Conservation (phyloP, 441 rosid genomes). For the Populus hybrid region DNA sequence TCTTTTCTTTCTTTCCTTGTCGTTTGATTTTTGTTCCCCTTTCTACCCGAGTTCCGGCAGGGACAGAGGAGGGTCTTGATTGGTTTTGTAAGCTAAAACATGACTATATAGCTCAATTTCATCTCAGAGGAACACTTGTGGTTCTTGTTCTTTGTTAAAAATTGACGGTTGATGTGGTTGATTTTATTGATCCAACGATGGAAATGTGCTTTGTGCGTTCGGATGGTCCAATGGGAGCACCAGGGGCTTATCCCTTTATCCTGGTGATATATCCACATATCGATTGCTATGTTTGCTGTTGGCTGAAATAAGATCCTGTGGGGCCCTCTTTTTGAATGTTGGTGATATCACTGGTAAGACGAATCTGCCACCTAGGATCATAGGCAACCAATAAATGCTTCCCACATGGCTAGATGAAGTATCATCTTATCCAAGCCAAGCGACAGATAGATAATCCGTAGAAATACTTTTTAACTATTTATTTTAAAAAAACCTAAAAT, state of each 20-base stretch:
- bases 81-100: not conserved
- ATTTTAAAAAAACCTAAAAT: too few species aligned
- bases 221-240: conserved; percentile 29
- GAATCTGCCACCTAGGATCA: conserved; percentile 10
- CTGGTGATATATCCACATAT: conserved; percentile 36
- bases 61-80: not conserved
- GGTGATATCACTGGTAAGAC: not conserved
- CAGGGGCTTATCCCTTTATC: conserved; percentile 47
- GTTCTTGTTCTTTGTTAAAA: conserved; percentile 31
- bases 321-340: conserved; percentile 9
- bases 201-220: conserved; percentile 23
- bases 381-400: not conserved
- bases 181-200: conserved; percentile 30
- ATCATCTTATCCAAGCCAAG: not conserved
- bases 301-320: conserved; percentile 36
- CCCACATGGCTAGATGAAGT: conserved; percentile 3
- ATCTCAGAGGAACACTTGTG: conserved; percentile 26
- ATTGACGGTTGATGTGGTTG: conserved; percentile 27
- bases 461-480: too few species aligned
- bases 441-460: not conserved
- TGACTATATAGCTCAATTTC: conserved; percentile 25
- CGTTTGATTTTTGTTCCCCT: not conserved
- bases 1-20: not conserved
- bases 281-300: conserved; percentile 33
- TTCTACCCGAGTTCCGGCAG: not conserved